phyloP scores from a whole-genome alignment of 768 basidiomycete species.

The Amanita subjunquillea region DNA sequence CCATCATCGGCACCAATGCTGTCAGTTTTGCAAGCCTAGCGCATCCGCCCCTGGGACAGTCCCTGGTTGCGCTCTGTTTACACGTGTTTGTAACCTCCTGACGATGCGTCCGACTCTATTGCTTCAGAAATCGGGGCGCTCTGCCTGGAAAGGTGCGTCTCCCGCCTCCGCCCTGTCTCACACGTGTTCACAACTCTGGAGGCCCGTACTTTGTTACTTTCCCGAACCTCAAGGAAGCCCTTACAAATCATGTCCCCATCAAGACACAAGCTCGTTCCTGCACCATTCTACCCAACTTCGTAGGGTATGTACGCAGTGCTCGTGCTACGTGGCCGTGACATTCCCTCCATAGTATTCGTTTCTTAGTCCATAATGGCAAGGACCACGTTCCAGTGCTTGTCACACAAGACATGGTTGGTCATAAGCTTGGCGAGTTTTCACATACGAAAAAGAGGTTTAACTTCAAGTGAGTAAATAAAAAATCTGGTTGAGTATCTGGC shows the following conservation, averaged over 20 bases:
- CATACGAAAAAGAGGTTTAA: constrained; percentile 81
- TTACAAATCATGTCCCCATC: constrained; percentile 76
- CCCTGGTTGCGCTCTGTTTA: background rate
- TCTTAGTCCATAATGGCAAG: constrained; percentile 92
- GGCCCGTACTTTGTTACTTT: constrained; percentile 95
- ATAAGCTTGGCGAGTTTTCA: constrained; percentile 94
- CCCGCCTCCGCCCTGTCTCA: background rate
- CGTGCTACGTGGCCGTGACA: background rate
- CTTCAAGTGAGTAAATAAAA: constrained; percentile 58
- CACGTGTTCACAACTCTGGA: constrained; percentile 18
- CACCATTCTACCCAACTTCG: constrained; percentile 91
- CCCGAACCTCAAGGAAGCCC: constrained; percentile 74
- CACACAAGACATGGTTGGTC: constrained; percentile 97
- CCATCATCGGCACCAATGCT: too few species aligned
- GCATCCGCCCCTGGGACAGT: background rate
- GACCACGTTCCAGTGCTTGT: constrained; percentile 78
- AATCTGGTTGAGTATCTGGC: background rate
- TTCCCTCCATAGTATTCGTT: constrained; percentile 48
- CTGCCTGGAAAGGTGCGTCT: constrained; percentile 73
- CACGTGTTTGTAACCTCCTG: background rate
- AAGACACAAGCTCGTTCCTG: constrained; percentile 82
- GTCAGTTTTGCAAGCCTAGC: background rate
- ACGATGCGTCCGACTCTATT: constrained; percentile 55
- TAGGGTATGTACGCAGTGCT: constrained; percentile 52
- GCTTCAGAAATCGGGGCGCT: constrained; percentile 53